These are phyloP conservation scores for Conringia planisiliqua DNA, from an alignment of 345 rosid genomes.

Conservation along the genomic window DNA sequence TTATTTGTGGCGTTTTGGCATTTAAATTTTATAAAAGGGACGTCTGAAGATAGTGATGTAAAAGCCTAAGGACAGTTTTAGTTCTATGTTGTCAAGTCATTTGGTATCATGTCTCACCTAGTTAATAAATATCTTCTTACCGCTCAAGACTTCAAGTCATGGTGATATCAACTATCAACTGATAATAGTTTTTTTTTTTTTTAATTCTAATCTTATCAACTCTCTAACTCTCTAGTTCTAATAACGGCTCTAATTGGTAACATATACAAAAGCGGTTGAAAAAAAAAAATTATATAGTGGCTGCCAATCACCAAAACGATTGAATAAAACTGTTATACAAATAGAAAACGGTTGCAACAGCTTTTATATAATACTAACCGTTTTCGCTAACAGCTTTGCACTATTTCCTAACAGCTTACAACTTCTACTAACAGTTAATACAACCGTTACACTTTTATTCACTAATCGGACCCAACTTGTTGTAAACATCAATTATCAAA, in stretches of 20 bases:
- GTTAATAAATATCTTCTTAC: background rate
- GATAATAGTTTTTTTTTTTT: background rate
- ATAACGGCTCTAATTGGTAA: too few species aligned
- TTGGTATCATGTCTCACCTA: slow-evolving; percentile 12
- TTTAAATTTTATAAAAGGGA: background rate
- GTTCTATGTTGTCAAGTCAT: slow-evolving; percentile 30
- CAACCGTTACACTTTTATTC: too few species aligned
- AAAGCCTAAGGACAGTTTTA: slow-evolving; percentile 26
- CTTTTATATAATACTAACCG: too few species aligned
- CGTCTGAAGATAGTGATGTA: slow-evolving; percentile 15
- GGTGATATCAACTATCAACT: background rate
- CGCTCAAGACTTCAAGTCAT: background rate
- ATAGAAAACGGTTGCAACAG: too few species aligned
- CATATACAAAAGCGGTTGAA: too few species aligned
- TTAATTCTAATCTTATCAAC: background rate
- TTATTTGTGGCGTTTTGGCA: slow-evolving; percentile 1
- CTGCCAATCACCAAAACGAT: too few species aligned
- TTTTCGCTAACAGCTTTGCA: too few species aligned
- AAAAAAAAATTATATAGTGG: too few species aligned
- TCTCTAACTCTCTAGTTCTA: background rate
- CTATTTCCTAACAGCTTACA: too few species aligned
- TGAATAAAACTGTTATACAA: too few species aligned
- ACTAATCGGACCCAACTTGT: too few species aligned
- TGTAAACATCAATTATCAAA: background rate
- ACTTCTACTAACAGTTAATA: too few species aligned